phyloP scores from a whole-genome alignment of 2,329 filamentous ascomycete genomes.

The Rhinocladiella similis region DNA sequence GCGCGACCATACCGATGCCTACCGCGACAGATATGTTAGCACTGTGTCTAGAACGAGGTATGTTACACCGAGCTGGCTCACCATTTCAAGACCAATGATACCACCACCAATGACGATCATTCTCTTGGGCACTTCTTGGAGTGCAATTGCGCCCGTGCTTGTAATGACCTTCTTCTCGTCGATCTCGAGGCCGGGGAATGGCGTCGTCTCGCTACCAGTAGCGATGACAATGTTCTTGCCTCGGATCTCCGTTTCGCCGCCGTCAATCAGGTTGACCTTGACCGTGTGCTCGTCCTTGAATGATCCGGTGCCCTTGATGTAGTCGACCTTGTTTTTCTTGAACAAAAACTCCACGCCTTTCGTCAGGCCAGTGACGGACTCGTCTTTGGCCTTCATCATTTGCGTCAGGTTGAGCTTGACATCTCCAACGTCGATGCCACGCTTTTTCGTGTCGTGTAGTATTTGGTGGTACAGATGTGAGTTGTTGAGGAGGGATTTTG shows the following conservation, averaged over 20 bases:
- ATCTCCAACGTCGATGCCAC: conserved; percentile 95
- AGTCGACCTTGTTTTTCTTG: conserved; percentile 99
- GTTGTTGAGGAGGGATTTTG: conserved; percentile 99
- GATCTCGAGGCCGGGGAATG: conserved; percentile 92
- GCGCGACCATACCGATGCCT: conserved; percentile 91
- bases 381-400: conserved; percentile 99
- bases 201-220: conserved; percentile 91
- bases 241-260: conserved; percentile 80
- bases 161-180: conserved; percentile 98
- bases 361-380: conserved; percentile 81
- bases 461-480: conserved; percentile 97
- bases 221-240: conserved; percentile 99
- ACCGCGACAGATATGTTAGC: not conserved
- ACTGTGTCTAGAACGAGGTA: too few relatives aligned
- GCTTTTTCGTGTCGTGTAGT: conserved; percentile 93
- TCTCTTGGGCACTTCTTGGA: conserved; percentile 90
- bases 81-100: conserved; percentile 99
- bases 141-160: conserved; percentile 88
- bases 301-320: conserved; percentile 87
- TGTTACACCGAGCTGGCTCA: conserved; percentile 31
- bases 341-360: conserved; percentile 98
- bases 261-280: conserved; percentile 85
- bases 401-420: conserved; percentile 92
- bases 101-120: conserved; percentile 97
- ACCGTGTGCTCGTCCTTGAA: conserved; percentile 89